Percentiles rank a stretch among this genome's conserved stretches.
Conservation (phyloP, 345 rosid genomes). For the Theobroma cacao region DNA sequence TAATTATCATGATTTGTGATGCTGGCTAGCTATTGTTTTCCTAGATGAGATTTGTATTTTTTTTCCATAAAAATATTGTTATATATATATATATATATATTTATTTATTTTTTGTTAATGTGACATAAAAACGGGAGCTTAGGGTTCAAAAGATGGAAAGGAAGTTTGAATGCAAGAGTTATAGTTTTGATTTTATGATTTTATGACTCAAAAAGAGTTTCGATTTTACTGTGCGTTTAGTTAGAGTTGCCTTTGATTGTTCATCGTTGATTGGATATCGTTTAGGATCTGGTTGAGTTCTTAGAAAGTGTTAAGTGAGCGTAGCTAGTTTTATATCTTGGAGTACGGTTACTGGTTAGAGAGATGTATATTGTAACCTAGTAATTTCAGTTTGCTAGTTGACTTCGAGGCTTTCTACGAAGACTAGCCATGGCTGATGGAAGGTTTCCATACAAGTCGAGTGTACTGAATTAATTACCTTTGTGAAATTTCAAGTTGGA, state of each 20-base stretch:
- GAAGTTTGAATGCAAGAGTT: neutral
- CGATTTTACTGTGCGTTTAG: neutral
- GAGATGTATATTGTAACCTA: too few species aligned
- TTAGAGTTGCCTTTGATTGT: conserved; percentile 1
- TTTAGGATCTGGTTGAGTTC: neutral
- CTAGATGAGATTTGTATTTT: neutral
- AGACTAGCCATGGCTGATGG: neutral
- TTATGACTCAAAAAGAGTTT: neutral
- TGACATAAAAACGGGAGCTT: neutral
- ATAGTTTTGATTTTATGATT: conserved; percentile 3
- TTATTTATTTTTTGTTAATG: neutral
- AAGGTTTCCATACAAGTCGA: neutral
- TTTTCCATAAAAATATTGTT: neutral
- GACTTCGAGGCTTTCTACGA: neutral
- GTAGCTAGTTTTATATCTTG: neutral
- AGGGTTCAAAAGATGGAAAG: neutral
- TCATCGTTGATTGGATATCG: neutral
- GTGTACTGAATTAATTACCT: neutral
- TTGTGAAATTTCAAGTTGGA: neutral
- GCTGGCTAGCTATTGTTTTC: neutral
- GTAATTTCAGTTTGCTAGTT: neutral
- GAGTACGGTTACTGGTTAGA: neutral
- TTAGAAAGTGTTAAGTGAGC: neutral
- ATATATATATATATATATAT: neutral
- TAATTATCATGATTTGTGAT: neutral